These are phyloP conservation scores for Achaetomium macrosporum DNA, from an alignment of 2,329 filamentous ascomycete genomes.

Conservation along the genomic window DNA sequence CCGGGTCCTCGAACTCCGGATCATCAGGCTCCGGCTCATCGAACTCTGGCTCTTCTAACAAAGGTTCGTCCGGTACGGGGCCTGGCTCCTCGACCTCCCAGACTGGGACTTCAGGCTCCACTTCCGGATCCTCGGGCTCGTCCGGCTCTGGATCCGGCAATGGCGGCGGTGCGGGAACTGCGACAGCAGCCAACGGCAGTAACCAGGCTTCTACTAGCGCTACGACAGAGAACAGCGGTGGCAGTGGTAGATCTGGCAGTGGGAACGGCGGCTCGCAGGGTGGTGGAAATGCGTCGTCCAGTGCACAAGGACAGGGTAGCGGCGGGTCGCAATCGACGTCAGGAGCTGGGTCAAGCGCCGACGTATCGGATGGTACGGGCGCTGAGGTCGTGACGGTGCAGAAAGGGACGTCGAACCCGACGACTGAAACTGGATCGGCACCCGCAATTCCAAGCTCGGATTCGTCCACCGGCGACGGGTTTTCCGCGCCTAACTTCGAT, in stretches of 20 bases:
- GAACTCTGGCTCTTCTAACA: neutral
- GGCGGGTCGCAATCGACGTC: neutral
- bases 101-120: neutral
- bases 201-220: neutral
- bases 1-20: neutral
- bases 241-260: neutral
- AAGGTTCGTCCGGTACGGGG: neutral
- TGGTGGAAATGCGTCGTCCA: neutral
- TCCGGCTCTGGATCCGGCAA: constrained; percentile 1
- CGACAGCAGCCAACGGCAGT: neutral
- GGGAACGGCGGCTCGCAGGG: neutral
- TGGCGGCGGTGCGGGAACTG: neutral
- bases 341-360: neutral
- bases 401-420: neutral
- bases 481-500: neutral
- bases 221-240: neutral
- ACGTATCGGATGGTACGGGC: neutral
- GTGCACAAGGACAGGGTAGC: neutral
- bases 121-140: neutral
- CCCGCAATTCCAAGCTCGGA: neutral
- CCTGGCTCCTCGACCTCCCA: neutral
- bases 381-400: neutral
- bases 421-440: neutral
- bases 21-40: neutral
- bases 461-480: neutral